Conservation (phyloP, 106 monocot species). For the Triglochin maritima region DNA sequence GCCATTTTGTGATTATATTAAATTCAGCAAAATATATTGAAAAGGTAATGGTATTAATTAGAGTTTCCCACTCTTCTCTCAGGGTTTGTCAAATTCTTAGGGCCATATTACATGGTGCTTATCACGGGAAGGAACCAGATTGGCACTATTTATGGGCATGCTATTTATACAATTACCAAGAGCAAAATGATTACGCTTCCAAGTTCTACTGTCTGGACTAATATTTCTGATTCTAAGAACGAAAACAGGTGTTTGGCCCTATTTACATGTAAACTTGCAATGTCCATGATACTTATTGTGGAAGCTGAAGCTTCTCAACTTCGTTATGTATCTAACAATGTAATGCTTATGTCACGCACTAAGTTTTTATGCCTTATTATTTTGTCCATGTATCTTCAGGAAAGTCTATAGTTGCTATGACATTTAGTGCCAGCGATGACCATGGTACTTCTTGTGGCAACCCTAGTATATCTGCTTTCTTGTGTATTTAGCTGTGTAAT, state of each 20-base stretch:
- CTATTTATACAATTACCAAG: constrained; percentile 57
- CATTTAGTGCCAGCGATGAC: no score
- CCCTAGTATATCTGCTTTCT: no score
- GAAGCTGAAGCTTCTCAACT: background rate
- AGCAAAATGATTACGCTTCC: constrained; percentile 58
- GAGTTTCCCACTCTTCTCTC: constrained; percentile 11
- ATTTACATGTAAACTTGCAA: constrained; percentile 19
- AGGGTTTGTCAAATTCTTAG: constrained; percentile 91
- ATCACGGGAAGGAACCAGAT: constrained; percentile 74
- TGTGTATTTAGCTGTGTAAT: no score
- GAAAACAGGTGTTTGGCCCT: constrained; percentile 68
- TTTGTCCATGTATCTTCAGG: no score
- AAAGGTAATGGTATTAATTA: no score
- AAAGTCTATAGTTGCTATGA: no score
- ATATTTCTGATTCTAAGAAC: constrained; percentile 40
- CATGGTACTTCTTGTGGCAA: no score
- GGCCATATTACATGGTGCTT: constrained; percentile 87
- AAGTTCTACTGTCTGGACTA: constrained; percentile 26
- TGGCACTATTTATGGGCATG: constrained; percentile 70
- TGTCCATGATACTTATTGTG: constrained; percentile 9
- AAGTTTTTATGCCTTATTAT: background rate
- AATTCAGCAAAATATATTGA: no score
- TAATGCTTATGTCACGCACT: background rate
- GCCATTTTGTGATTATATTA: no score
- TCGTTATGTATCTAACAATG: background rate